These are phyloP conservation scores for Sordariomycetes sp. DNA, from an alignment of 2,329 filamentous ascomycete genomes.

Conservation along the genomic window DNA sequence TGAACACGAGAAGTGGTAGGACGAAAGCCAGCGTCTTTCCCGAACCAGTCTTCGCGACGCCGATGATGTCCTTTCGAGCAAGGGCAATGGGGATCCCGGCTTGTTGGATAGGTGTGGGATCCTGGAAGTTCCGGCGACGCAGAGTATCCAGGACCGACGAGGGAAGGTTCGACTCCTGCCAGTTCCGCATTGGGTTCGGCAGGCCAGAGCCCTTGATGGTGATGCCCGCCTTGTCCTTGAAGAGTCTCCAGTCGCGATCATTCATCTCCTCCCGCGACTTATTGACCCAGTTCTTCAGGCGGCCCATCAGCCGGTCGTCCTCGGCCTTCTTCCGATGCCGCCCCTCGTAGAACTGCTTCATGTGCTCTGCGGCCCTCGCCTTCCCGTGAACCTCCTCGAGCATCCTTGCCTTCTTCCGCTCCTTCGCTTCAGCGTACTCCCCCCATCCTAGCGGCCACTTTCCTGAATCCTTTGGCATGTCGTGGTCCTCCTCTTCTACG, in stretches of 20 bases:
- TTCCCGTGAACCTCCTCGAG: conserved; percentile 68
- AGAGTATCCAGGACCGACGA: conserved; percentile 71
- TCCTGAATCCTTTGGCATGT: conserved; percentile 5
- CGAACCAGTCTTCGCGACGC: conserved; percentile 94
- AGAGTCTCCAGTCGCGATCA: conserved; percentile 96
- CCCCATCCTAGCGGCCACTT: conserved; percentile 26
- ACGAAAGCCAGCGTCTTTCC: conserved; percentile 97
- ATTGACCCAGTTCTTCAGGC: conserved; percentile 93
- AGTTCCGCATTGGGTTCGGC: conserved; percentile 92
- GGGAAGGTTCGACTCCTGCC: conserved; percentile 77
- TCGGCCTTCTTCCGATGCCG: conserved; percentile 55
- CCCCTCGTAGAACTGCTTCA: conserved; percentile 70
- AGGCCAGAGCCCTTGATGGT: conserved; percentile 84
- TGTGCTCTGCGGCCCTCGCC: conserved; percentile 64
- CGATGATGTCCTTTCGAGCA: conserved; percentile 90
- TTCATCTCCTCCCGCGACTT: conserved; percentile 91
- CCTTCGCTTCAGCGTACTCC: conserved; percentile 42
- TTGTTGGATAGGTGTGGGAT: conserved; percentile 84
- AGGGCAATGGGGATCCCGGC: conserved; percentile 93
- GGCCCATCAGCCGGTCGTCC: conserved; percentile 52
- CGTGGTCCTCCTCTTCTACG: conserved; percentile 7
- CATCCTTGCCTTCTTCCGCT: conserved; percentile 51
- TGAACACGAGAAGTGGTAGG: conserved; percentile 86
- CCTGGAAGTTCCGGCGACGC: conserved; percentile 75
- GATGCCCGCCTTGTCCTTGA: conserved; percentile 99